Evolutionary conservation across 1,139 yeast species (phyloP).

Genomic region (Wickerhamiella pararugosa): DNA sequence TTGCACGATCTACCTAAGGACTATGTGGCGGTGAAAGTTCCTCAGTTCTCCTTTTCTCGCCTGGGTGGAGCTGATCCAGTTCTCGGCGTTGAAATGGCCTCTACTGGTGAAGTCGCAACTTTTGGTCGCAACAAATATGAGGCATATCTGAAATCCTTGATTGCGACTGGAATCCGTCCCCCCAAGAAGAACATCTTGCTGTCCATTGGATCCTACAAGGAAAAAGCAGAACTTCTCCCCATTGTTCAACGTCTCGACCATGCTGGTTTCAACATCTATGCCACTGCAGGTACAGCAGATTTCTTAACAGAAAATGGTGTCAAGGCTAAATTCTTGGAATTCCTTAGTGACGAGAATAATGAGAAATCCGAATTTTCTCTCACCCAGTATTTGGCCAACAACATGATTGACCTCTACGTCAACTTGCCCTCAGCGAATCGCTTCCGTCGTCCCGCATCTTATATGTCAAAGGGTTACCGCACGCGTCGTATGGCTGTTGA

Average conservation of each 20-base stretch:
- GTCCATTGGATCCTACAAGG: conserved; percentile 96
- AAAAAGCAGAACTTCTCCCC: conserved; percentile 85
- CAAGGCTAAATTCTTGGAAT: conserved; percentile 91
- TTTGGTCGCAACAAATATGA: conserved; percentile 94
- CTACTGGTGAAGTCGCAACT: conserved; percentile 98
- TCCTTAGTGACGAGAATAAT: conserved; percentile 45
- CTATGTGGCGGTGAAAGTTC: conserved; percentile 94
- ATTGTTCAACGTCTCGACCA: conserved; percentile 67
- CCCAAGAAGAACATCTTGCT: conserved; percentile 91
- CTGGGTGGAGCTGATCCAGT: conserved; percentile 98
- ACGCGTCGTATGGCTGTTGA: conserved; percentile 99
- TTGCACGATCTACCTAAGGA: conserved; percentile 76
- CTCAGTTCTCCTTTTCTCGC: conserved; percentile 95
- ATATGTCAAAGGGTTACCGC: conserved; percentile 93
- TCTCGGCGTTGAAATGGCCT: conserved; percentile 98
- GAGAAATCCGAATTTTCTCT: conserved; percentile 90
- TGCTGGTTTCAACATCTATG: conserved; percentile 81
- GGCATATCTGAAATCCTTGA: conserved; percentile 86
- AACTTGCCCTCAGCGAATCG: conserved; percentile 94
- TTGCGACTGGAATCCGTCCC: conserved; percentile 87
- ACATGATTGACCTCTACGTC: conserved; percentile 89
- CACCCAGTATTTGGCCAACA: conserved; percentile 92
- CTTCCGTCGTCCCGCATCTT: conserved; percentile 97
- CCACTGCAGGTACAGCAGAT: conserved; percentile 98
- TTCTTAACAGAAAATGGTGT: conserved; percentile 88